Conservation (phyloP, 1,284 basidiomycete species). For the Abortiporus biennis region DNA sequence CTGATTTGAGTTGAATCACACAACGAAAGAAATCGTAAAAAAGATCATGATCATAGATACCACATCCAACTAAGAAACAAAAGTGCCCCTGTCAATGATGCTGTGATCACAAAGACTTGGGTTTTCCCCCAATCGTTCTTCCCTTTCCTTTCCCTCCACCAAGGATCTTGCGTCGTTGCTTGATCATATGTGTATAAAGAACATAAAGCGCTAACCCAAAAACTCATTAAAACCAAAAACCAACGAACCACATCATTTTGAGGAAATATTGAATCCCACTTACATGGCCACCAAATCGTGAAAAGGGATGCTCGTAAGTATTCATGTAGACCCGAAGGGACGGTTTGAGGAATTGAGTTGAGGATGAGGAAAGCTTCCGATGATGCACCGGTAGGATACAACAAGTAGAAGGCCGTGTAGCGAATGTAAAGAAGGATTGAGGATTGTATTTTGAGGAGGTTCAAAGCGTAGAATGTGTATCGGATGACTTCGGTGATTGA, state of each 20-base stretch:
- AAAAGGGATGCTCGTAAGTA: conserved; percentile 61
- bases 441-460: conserved; percentile 51
- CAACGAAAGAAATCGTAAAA: no score
- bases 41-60: no score
- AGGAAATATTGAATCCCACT: conserved; percentile 19
- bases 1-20: no score
- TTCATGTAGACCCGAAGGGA: conserved; percentile 35
- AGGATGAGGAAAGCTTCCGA: conserved; percentile 87
- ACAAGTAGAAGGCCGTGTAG: conserved; percentile 89
- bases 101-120: no score
- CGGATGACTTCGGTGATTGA: conserved; percentile 88
- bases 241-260: background rate
- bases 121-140: conserved; percentile 21
- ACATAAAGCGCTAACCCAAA: conserved; percentile 66
- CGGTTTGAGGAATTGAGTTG: conserved; percentile 48
- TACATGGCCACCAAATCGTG: conserved; percentile 89
- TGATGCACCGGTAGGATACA: conserved; percentile 89
- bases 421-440: conserved; percentile 56
- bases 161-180: conserved; percentile 75
- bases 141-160: conserved; percentile 33
- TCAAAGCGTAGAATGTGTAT: conserved; percentile 84
- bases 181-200: conserved; percentile 89
- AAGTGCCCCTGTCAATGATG: no score
- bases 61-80: no score
- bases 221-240: conserved; percentile 8